Percentiles rank a stretch among this genome's conserved stretches.
Evolutionary conservation across 495 filamentous ascomycete species (phyloP).

Genomic region (Penicillium parvum): DNA sequence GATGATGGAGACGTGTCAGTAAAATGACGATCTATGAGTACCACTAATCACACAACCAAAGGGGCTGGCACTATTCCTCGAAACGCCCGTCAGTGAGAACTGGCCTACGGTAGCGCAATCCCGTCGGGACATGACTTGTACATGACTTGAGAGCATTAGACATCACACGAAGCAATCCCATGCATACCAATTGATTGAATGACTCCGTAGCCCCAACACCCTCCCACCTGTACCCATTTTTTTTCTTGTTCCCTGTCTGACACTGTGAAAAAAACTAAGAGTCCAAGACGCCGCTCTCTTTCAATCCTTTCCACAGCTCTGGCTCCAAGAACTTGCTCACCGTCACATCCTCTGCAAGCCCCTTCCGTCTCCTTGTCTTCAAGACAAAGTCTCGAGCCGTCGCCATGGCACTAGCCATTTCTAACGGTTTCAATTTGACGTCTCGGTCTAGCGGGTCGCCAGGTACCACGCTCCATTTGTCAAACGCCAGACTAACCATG

Average conservation of each 20-base stretch:
- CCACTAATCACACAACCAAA: too few species aligned
- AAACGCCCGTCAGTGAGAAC: background rate
- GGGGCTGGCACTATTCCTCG: too few species aligned
- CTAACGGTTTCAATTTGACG: slow-evolving; percentile 72
- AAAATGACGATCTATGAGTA: too few species aligned
- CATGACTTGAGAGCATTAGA: slow-evolving; percentile 15
- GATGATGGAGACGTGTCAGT: slow-evolving; percentile 83
- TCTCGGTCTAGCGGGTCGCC: slow-evolving; percentile 92
- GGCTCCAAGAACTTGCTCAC: slow-evolving; percentile 95
- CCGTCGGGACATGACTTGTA: slow-evolving; percentile 3
- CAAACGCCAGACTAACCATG: slow-evolving; percentile 87
- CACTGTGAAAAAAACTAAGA: slow-evolving; percentile 36
- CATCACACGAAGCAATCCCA: slow-evolving; percentile 14
- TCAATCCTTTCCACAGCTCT: slow-evolving; percentile 82
- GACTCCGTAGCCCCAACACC: slow-evolving; percentile 13
- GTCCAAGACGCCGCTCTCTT: slow-evolving; percentile 84
- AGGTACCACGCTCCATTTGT: slow-evolving; percentile 91
- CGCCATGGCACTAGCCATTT: slow-evolving; percentile 79
- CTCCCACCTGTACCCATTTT: background rate
- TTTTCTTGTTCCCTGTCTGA: background rate
- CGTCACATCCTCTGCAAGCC: slow-evolving; percentile 89
- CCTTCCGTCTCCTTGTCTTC: slow-evolving; percentile 91
- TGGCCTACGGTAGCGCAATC: background rate
- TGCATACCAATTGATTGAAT: background rate
- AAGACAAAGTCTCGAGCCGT: slow-evolving; percentile 93